Evolutionary conservation across 768 basidiomycete genomes (phyloP), one percentile per base, ranked within the genome.

Genomic region (Amanita subjunquillea): DNA sequence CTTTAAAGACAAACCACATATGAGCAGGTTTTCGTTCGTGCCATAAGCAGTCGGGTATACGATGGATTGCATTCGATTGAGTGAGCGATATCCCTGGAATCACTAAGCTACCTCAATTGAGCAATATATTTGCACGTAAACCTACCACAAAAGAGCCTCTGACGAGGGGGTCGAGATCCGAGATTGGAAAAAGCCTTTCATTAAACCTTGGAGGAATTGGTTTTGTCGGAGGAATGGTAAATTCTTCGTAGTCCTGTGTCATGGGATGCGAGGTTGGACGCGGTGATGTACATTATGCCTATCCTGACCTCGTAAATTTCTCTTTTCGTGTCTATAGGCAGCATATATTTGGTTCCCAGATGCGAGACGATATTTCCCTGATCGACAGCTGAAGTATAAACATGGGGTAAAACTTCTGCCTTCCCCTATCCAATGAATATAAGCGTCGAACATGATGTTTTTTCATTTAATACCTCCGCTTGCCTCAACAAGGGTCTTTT

Each of bases 31-130:
- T 68, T 97, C 96, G 58, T 96, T 98, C 1, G 91, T 85, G n/a
- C 79, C 73, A 66, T 95, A 97, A 1, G 94, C 96, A 2, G 89
- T 90, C 0, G 87, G 85, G 68, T 86, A 97, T 17, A 98, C 85
- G 55, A 97, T 91, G 1, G 91, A 94, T 63, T 99, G 96, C 54
- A 99, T 87, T 57, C 96, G 78, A 64, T 99, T 99, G 57, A 99
- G 72, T 8, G 83, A 75, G 30, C 75, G 70, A 62, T 98, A 99
- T 27, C 88, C 88, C 93, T 95, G 53, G 1, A 15, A 55, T 42
- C 41, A 42, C 5, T 40, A 53, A 56, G 48, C 43, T 51, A 22
- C 23, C 46, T 38, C 25, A 41, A 25, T 50, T 36, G 51, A 50
- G 38, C 36, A 7, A 39, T 42, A 23, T 43, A 3, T 12, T 40